Conservation (phyloP, 139 green algal genomes). For the Choricystis sp. region DNA sequence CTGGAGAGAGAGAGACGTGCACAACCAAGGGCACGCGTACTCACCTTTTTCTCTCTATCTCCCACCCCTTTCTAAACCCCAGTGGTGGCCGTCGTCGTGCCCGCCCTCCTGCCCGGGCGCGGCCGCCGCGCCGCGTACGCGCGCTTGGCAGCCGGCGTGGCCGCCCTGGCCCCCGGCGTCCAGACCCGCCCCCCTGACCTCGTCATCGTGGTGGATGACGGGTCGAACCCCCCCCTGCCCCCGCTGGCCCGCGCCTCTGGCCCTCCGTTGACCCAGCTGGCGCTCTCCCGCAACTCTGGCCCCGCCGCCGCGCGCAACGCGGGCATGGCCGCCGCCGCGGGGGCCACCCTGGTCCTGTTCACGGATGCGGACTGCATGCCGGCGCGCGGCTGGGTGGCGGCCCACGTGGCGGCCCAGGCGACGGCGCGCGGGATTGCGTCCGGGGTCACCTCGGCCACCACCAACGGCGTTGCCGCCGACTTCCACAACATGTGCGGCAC, state of each 20-base stretch:
- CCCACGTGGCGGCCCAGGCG: slow-evolving; percentile 6
- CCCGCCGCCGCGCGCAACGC: slow-evolving; percentile 8
- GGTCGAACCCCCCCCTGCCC: background rate
- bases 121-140: no score
- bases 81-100: background rate
- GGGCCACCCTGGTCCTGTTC: slow-evolving; percentile 7
- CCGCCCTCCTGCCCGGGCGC: background rate
- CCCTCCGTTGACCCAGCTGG: background rate
- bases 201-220: background rate
- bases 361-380: slow-evolving; percentile 10
- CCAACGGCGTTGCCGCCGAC: background rate
- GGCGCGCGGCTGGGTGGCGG: slow-evolving; percentile 4
- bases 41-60: no score
- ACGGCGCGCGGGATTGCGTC: slow-evolving; percentile 1
- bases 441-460: slow-evolving; percentile 4
- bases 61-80: no score
- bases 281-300: slow-evolving; percentile 2
- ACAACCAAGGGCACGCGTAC: no score
- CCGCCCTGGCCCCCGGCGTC: background rate
- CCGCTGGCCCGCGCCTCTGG: background rate
- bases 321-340: slow-evolving; percentile 2
- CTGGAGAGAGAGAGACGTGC: no score
- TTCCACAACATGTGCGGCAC: slow-evolving; percentile 13
- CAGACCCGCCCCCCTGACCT: background rate
- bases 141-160: background rate